Conservation (phyloP, 768 basidiomycete genomes). For the Termitomyces titanicus region DNA sequence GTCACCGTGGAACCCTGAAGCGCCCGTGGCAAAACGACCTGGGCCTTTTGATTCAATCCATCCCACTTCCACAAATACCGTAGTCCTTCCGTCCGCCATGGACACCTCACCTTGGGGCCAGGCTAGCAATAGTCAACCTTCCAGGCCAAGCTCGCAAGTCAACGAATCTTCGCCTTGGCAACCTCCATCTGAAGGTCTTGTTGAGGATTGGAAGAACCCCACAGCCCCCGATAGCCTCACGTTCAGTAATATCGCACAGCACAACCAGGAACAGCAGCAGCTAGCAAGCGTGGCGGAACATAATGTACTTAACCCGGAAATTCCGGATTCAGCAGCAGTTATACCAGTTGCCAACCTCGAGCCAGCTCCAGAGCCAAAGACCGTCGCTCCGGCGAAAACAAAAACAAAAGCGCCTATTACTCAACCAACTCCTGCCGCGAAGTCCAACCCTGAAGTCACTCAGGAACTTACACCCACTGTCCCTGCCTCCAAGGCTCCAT, state of each 20-base stretch:
- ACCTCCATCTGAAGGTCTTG: slow-evolving; percentile 39
- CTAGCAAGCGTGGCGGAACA: slow-evolving; percentile 19
- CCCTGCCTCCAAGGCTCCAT: slow-evolving; percentile 48
- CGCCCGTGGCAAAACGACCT: slow-evolving; percentile 25
- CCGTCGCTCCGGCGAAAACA: slow-evolving; percentile 12
- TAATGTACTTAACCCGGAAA: slow-evolving; percentile 6
- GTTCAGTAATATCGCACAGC: slow-evolving; percentile 54
- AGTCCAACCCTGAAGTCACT: slow-evolving; percentile 12
- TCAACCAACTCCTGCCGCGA: slow-evolving; percentile 13
- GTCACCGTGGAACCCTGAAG: slow-evolving; percentile 34
- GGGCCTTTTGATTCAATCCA: slow-evolving; percentile 42
- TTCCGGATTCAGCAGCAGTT: slow-evolving; percentile 8
- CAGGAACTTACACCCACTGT: slow-evolving; percentile 21
- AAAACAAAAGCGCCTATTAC: slow-evolving; percentile 16
- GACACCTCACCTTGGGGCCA: slow-evolving; percentile 37
- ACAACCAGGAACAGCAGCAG: slow-evolving; percentile 49
- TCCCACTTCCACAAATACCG: slow-evolving; percentile 37
- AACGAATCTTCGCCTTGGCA: slow-evolving; percentile 56
- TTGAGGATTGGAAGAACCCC: slow-evolving; percentile 45
- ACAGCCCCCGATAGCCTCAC: slow-evolving; percentile 49
- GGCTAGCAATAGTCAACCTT: slow-evolving; percentile 16
- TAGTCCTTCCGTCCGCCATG: slow-evolving; percentile 18
- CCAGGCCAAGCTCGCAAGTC: slow-evolving; percentile 22
- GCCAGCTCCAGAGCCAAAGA: slow-evolving; percentile 18
- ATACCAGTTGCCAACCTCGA: slow-evolving; percentile 6